Evolutionary conservation across 805 yeast species (phyloP), one percentile per base, ranked within the genome.

Genomic region (Kuraishia floccosa): DNA sequence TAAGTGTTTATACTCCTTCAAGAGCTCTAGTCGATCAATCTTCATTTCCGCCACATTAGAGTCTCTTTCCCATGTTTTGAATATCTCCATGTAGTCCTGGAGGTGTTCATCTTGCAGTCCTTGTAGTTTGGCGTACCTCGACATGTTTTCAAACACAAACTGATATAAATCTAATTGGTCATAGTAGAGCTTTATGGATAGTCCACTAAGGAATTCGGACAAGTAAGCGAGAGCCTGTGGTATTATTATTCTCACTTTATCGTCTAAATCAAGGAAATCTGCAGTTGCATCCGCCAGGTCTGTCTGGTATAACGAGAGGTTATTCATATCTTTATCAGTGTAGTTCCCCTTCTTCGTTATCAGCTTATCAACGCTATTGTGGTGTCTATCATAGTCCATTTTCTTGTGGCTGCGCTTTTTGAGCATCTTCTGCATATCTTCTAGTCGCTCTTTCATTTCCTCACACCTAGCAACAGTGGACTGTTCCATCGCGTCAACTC

Each of bases 151-250:
- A 30, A 49, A 32, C 17, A 68, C 41, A 16, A 49, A 42, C 17
- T 50, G 39, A 33, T 46, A 51, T 3, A 60, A 48, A 12, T 58
- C 63, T 15, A 44, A 22, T 29, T 68, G 62, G 22, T 60, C 54
- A 38, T 51, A 57, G 24, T 65, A 43, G 1, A 60, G 32, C 37
- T 60, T 52, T 29, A 58, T 47, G 1, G 66, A 48, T 10, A 70
- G 35, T 31, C 54, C 52, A 28, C 58, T 65, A 8, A 69, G 46
- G 35, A 68, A 69, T 39, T 71, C 78, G 22, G 70, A 68, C 27
- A 69, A 40, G 12, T 60, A 54, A 3, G 54, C 48, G 28, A 66
- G 43, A 3, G 60, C 55, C 38, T 67, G 70, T 1, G 78, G 78
- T 5, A 68, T 45, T 3, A 63, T 41, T 4, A 58, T 27, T 30